A percentile compares a stretch with the other conserved stretches of the same genome.
Evolutionary conservation across 2,329 filamentous ascomycete species (phyloP).

Genomic region (Zymoseptoria passerinii): DNA sequence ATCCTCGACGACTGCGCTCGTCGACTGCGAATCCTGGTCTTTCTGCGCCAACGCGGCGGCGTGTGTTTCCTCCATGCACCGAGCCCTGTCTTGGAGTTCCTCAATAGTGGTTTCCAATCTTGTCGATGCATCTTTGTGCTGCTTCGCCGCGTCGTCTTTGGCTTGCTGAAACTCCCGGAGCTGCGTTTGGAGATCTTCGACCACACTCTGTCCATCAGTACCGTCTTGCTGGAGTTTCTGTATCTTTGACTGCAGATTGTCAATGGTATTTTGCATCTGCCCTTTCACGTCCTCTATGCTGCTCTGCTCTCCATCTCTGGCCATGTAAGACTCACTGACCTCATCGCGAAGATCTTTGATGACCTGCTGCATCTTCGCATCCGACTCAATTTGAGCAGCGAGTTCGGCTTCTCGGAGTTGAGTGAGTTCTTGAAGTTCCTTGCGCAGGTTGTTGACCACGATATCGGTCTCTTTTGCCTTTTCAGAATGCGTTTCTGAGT

Average conservation of each 20-base stretch:
- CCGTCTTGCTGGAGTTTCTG: conserved; percentile 18
- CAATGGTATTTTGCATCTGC: conserved; percentile 6
- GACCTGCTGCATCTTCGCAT: conserved; percentile 7
- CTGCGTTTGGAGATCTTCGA: conserved; percentile 12
- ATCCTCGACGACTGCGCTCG: conserved; percentile 8
- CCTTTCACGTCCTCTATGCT: conserved; percentile 12
- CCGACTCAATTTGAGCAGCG: conserved; percentile 2
- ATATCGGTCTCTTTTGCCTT: conserved; percentile 5
- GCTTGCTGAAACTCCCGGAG: conserved; percentile 10
- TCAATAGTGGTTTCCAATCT: conserved; percentile 7
- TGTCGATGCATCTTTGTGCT: conserved; percentile 10
- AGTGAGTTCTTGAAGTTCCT: conserved; percentile 12
- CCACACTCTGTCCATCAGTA: conserved; percentile 12
- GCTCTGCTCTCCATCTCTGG: conserved; percentile 13
- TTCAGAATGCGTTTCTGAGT: conserved; percentile 8
- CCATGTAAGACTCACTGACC: conserved; percentile 16
- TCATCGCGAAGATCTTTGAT: conserved; percentile 15
- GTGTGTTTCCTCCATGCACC: conserved; percentile 7
- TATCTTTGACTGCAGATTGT: conserved; percentile 16
- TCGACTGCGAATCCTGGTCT: conserved; percentile 8
- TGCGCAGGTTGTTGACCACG: conserved; percentile 7
- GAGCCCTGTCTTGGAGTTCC: conserved; percentile 6
- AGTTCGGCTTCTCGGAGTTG: conserved; percentile 4
- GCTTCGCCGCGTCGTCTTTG: conserved; percentile 8
- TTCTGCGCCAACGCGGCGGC: conserved; percentile 4